Percentiles rank a stretch among this genome's conserved stretches.
phyloP scores from a whole-genome alignment of 768 basidiomycete species.

The Pleurotus tuber-regium region DNA sequence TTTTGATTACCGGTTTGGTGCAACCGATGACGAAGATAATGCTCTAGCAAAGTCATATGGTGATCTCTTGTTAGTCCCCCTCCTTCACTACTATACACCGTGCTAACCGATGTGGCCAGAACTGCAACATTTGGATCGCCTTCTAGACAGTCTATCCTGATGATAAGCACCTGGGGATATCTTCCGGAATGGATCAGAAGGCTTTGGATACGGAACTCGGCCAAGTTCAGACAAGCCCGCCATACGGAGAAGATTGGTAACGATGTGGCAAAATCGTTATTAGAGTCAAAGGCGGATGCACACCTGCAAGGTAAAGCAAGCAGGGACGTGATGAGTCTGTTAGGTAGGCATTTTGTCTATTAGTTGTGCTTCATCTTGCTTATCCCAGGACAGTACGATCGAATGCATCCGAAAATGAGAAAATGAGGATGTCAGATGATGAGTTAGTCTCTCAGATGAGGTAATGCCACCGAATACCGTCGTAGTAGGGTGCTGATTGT shows the following conservation, averaged over 20 bases:
- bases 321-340: slow-evolving; percentile 55
- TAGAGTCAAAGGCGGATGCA: slow-evolving; percentile 46
- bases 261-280: slow-evolving; percentile 42
- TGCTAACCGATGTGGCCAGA: slow-evolving; percentile 26
- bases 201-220: slow-evolving; percentile 41
- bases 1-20: slow-evolving; percentile 57
- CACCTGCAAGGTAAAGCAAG: slow-evolving; percentile 44
- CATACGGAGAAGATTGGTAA: slow-evolving; percentile 42
- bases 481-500: too few relatives aligned
- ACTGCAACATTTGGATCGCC: slow-evolving; percentile 48
- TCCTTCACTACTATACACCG: not conserved
- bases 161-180: slow-evolving; percentile 38
- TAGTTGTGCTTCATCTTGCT: not conserved
- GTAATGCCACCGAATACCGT: not conserved
- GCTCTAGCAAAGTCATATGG: slow-evolving; percentile 53
- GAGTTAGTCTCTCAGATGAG: slow-evolving; percentile 31
- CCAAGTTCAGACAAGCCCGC: slow-evolving; percentile 43
- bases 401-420: slow-evolving; percentile 32
- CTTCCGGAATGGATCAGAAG: slow-evolving; percentile 41
- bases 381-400: slow-evolving; percentile 38
- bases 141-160: slow-evolving; percentile 42
- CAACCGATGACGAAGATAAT: slow-evolving; percentile 45
- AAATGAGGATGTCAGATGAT: slow-evolving; percentile 27
- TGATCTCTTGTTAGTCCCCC: slow-evolving; percentile 39
- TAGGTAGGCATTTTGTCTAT: slow-evolving; percentile 35